A percentile compares a stretch with the other conserved stretches of the same genome.
These are phyloP conservation scores for Phytophthora pistaciae DNA, from an alignment of 352 stramenopile species.

Conservation along the genomic window DNA sequence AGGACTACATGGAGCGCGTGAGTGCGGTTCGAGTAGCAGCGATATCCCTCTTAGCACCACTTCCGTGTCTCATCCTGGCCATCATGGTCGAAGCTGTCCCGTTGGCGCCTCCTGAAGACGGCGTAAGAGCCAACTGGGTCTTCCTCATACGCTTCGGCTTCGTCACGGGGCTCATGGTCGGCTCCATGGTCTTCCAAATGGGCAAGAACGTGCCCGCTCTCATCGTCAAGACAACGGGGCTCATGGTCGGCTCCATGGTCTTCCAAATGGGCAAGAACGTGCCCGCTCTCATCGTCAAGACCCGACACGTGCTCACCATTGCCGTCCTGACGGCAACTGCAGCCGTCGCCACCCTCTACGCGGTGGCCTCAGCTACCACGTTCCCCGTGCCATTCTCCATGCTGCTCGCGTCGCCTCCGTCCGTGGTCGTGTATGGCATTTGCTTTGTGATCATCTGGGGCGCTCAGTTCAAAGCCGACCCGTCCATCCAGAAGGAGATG, in stretches of 20 bases:
- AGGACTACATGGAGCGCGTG: constrained; percentile 9
- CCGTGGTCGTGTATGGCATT: constrained; percentile 15
- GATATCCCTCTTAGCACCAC: constrained; percentile 14
- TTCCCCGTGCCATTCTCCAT: constrained; percentile 30
- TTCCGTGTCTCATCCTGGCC: constrained; percentile 14
- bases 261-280: constrained; percentile 26
- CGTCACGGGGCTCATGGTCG: constrained; percentile 15
- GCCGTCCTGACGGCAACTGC: constrained; percentile 4
- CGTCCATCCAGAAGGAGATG: constrained; percentile 18
- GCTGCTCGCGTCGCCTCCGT: constrained; percentile 18
- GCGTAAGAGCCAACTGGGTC: constrained; percentile 19
- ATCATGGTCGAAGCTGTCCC: constrained; percentile 24
- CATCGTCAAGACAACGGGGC: constrained; percentile 11
- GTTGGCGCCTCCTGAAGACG: constrained; percentile 16
- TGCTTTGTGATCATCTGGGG: constrained; percentile 30
- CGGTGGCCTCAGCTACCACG: constrained; percentile 11
- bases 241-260: constrained; percentile 20
- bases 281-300: constrained; percentile 13
- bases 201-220: constrained; percentile 18
- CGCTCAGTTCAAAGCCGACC: constrained; percentile 17
- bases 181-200: constrained; percentile 24
- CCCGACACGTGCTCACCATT: constrained; percentile 18
- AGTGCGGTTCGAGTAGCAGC: constrained; percentile 6
- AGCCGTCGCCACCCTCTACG: constrained; percentile 14
- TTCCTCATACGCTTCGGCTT: constrained; percentile 24